These are phyloP conservation scores for Cladosporium sp. DNA, from an alignment of 2,329 filamentous ascomycete species.

Conservation along the genomic window DNA sequence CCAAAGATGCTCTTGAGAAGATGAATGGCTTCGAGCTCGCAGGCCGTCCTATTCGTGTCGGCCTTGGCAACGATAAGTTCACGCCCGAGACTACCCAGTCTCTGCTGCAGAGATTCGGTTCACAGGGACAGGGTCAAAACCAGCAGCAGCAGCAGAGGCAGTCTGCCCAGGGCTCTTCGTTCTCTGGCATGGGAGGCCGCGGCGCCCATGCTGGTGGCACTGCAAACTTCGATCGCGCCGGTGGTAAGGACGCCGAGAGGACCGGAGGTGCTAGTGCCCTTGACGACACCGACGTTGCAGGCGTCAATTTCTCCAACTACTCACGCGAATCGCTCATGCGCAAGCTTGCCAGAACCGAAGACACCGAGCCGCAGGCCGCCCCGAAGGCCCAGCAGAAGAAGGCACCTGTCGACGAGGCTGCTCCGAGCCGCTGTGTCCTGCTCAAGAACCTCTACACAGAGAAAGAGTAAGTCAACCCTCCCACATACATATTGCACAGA, in stretches of 20 bases:
- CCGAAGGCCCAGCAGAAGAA: constrained; percentile 56
- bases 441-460: constrained; percentile 96
- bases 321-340: constrained; percentile 98
- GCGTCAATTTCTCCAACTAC: constrained; percentile 99
- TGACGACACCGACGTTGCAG: constrained; percentile 95
- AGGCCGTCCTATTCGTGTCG: constrained; percentile 94
- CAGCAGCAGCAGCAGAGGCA: constrained; percentile 26
- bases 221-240: constrained; percentile 83
- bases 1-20: constrained; percentile 92
- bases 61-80: constrained; percentile 99
- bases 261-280: constrained; percentile 88
- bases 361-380: constrained; percentile 67
- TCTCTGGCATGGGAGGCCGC: constrained; percentile 86
- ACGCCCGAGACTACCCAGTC: constrained; percentile 94
- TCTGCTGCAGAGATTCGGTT: constrained; percentile 87
- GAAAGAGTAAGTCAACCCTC: constrained; percentile 68
- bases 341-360: constrained; percentile 95
- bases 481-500: neutral
- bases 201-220: constrained; percentile 76
- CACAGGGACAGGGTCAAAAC: constrained; percentile 57
- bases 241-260: constrained; percentile 82
- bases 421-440: constrained; percentile 86
- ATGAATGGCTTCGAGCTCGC: constrained; percentile 98
- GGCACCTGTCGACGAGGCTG: constrained; percentile 83
- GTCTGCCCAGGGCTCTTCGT: constrained; percentile 67